Evolutionary conservation across 75 land plant species (phyloP), one percentile per base, ranked within the genome.

Genomic region (Pinus albicaulis): DNA sequence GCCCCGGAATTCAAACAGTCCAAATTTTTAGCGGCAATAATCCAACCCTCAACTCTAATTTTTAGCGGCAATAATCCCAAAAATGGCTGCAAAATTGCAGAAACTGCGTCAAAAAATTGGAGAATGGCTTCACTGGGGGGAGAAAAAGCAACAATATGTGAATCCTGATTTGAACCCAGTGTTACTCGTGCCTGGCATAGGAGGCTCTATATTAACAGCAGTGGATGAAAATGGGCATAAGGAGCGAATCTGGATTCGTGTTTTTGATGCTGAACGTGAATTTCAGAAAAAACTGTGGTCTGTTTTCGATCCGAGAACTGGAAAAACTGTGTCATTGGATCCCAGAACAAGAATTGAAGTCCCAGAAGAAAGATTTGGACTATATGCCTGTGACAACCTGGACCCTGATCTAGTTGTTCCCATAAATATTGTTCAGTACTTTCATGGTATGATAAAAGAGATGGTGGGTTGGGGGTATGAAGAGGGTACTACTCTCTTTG

Each of bases 201-300:
- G 91, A n/a, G 99, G 99, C 4, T 91, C 99, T 17, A 86, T 98
- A 11, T 73, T 98, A 12, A 78, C 82, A 22, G 95, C 99, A 4
- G 99, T 92, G 16, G 83, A 91, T 53, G 80, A 82, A 14, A 79
- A 84, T 16, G 99, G 93, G 11, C 56, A 57, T 36, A 84, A 78
- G 70, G 99, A 98, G 87, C 89, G 99, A 14, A 85, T 98, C 28
- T 98, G 99, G 99, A 91, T 98, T 56, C 86, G 99, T 60, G 79
- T 98, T 31, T 78, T 98, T 73, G 84, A 77, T 59, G 99, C 98
- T 16, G 99, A 98, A 77, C 82, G 76, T 57, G 90, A 95, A 82
- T 88, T 91, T 71, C 62, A 92, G 38, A 77, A 83, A 34, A 92
- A 91, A 79, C 90, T 98, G 15, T 98, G 92, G 93, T 98, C 98